Evolutionary conservation across 176 grass and related monocot genomes (phyloP), one percentile per base, ranked within the genome.

Genomic region (Oryza nivara): DNA sequence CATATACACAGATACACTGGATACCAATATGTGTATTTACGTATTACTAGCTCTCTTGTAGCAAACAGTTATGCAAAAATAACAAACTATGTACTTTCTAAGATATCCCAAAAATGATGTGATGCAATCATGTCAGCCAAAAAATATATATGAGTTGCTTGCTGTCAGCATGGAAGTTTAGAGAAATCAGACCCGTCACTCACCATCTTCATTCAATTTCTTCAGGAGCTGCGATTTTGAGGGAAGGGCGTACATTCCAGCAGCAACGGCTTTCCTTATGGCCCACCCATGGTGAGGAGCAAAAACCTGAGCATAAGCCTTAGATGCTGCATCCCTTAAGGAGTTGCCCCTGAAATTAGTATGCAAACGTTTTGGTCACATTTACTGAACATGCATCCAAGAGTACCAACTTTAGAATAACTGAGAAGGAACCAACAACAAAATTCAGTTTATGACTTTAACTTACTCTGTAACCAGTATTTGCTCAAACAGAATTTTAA

Each of bases 151-250:
- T 36, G 46, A 82, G 25, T 41, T 34, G 49, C 9, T 45, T 84
- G 80, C 38, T 43, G 30, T 43, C 35, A 26, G 4, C 16, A 34
- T 48, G 23, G 75, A 75, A 47, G 48, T 38, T 72, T 65, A 19
- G 2, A 66, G 3, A 48, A 14, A 81, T 17, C 3, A 19, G 61
- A 93, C 75, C 16, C 22, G 17, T 65, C 40, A 94, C 78, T 79
- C 80, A 98, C 93, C 96, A 75, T 98, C 91, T 89, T 98, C 96
- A 90, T 95, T 95, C 67, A 98, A 68, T 64, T 85, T 98, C 73
- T 93, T 92, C 85, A 98, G 56, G 69, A 98, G 88, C 74, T 95
- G 96, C 10, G 93, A 90, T 56, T 98, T 98, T 15, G 93, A 90
- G 58, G 96, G 93, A 83, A 98, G 91, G 1, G 83, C 86, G 41